phyloP scores from a whole-genome alignment of 768 basidiomycete species.

The Cystobasidium ongulense region DNA sequence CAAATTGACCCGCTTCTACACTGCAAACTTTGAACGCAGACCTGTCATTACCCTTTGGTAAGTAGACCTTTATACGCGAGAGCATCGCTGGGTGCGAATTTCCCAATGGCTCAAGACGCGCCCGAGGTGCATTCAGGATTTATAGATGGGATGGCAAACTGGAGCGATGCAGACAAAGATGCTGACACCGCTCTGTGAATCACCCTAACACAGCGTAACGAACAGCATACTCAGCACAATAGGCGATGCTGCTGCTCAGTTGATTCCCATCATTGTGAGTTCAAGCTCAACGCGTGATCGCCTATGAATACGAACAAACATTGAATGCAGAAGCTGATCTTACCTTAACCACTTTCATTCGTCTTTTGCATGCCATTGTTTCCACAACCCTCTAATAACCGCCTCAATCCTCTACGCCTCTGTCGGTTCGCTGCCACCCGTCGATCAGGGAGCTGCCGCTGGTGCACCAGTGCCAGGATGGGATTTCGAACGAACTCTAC shows the following conservation, averaged over 20 bases:
- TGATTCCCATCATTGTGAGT: conserved; percentile 22
- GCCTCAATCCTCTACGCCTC: no score
- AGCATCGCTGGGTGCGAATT: no score
- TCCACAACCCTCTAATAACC: no score
- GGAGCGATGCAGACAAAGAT: no score
- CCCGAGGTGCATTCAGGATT: no score
- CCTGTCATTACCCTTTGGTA: conserved; percentile 28
- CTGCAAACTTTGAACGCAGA: conserved; percentile 25
- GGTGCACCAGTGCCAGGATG: conserved; percentile 1
- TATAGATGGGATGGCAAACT: no score
- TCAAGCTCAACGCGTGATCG: neutral
- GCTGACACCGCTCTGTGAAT: neutral
- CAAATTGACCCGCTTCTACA: conserved; percentile 18
- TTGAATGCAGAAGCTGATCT: no score
- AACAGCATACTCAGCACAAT: conserved; percentile 12
- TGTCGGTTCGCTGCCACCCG: neutral
- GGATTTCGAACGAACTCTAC: conserved; percentile 19
- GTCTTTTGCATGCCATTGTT: neutral
- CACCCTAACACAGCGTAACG: conserved; percentile 5
- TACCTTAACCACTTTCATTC: neutral
- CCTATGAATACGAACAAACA: no score
- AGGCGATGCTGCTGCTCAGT: conserved; percentile 20
- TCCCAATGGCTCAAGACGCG: no score
- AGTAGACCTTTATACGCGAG: neutral
- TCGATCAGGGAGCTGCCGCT: neutral